A percentile compares a stretch with the other conserved stretches of the same genome.
Conservation (phyloP, 805 yeast species). For the Yarrowia hollandica region DNA sequence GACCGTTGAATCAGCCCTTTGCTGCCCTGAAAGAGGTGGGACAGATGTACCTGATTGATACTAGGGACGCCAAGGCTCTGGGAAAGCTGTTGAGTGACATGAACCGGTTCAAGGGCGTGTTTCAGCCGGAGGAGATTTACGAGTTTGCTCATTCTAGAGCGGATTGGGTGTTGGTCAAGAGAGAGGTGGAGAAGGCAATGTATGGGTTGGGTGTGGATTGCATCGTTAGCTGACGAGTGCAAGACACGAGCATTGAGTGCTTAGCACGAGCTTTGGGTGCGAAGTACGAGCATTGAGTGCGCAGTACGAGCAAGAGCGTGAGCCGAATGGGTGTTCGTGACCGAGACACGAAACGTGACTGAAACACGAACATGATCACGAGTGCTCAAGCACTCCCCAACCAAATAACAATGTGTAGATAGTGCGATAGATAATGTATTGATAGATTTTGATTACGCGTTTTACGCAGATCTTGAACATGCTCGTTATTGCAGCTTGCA, state of each 20-base stretch:
- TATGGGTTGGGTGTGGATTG: slow-evolving; percentile 84
- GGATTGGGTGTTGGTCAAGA: slow-evolving; percentile 78
- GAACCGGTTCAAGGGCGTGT: slow-evolving; percentile 82
- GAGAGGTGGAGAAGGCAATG: slow-evolving; percentile 89
- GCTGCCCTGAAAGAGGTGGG: slow-evolving; percentile 83
- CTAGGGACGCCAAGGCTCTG: slow-evolving; percentile 74
- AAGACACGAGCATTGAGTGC: neutral
- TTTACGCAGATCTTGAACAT: no score
- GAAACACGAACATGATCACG: no score
- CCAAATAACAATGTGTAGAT: neutral
- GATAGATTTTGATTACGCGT: neutral
- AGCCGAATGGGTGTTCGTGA: no score
- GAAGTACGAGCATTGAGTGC: no score
- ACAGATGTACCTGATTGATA: slow-evolving; percentile 71
- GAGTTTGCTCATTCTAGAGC: slow-evolving; percentile 84
- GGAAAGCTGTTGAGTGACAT: slow-evolving; percentile 83
- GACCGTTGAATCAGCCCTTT: slow-evolving; percentile 64
- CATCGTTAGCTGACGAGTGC: slow-evolving; percentile 40
- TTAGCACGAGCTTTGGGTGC: no score
- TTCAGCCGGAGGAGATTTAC: slow-evolving; percentile 90
- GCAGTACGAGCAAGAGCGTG: no score
- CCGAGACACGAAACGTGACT: no score
- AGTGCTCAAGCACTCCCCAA: no score
- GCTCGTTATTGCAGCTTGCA: no score
- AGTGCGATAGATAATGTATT: neutral